Base-by-base conservation (phyloP, 768 basidiomycete species). In the Coprinellus micaceus region DNA sequence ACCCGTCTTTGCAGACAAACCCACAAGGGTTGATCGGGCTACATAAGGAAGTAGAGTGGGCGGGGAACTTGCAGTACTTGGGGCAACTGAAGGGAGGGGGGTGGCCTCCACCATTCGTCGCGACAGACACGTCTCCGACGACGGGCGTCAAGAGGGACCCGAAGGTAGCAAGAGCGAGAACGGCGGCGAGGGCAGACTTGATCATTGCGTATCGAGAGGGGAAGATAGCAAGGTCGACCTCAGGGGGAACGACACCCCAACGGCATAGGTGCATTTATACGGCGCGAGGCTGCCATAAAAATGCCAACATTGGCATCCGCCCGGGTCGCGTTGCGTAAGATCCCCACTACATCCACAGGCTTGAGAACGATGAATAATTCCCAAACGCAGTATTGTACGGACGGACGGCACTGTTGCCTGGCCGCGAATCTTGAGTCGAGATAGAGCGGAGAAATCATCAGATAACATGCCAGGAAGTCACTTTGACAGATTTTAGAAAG, bases 1-100 rank as follows among this genome's bases (percentile, higher is more conserved):
- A 81, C 64, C 78, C 79, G 58, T 79, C 67, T 33, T 63, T 72
- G 70, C 81, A 82, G 1, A 63, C 65, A 57, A 81, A 82, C 33
- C 69, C 68, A 60, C 81, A 82, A 2, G 77, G 74, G 53, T 69
- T 67, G 3, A 66, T 65, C 2, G 40, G 49, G 37, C 61, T 54
- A 62, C 81, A 82, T 3, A 57, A 21, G 1, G 78, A 73, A 2
- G 60, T 55, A 7, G 74, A 69, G 58, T 81, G 69, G 2, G 67
- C 61, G 0, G 81, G 81, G 62, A 75, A 82, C 9, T 60, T 41
- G 49, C 56, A 57, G 28, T 50, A 22, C 49, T 51, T 57, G 17
- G 48, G 48, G 56, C 56, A 57, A 11, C 29, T 49, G 33, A 56
- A 49, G 24, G 26, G 28, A 11, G 28, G 19, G n/a, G 54, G 36